A percentile compares a stretch with the other conserved stretches of the same genome.
Conservation (phyloP, 352 stramenopile genomes). For the Phytophthora multivora region DNA sequence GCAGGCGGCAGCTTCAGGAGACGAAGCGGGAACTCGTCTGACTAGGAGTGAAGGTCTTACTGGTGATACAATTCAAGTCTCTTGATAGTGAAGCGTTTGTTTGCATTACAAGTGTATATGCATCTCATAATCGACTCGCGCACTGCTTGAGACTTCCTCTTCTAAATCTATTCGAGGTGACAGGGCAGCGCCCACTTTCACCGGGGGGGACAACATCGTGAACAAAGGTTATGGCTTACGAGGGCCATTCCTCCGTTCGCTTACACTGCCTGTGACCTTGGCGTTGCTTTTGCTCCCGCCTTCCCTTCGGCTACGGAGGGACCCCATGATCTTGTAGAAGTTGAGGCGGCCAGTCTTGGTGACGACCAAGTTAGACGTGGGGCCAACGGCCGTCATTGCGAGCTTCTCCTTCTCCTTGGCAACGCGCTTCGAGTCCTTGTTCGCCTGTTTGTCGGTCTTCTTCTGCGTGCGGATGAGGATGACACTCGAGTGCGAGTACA, state of each 20-base stretch:
- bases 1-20: constrained; percentile 35
- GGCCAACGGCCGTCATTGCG: constrained; percentile 8
- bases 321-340: constrained; percentile 30
- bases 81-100: constrained; percentile 6
- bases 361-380: constrained; percentile 24
- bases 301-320: constrained; percentile 32
- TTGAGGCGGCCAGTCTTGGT: constrained; percentile 27
- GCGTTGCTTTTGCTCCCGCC: constrained; percentile 15
- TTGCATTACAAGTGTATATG: constrained; percentile 20
- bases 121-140: constrained; percentile 27
- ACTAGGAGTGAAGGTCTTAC: constrained; percentile 19
- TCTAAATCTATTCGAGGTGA: constrained; percentile 18
- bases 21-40: constrained; percentile 54
- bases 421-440: constrained; percentile 10
- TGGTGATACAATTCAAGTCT: background rate
- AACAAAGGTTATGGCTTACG: background rate
- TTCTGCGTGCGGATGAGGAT: constrained; percentile 46
- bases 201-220: background rate
- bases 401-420: constrained; percentile 30
- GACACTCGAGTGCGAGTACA: constrained; percentile 49
- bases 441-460: constrained; percentile 36
- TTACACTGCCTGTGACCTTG: constrained; percentile 14
- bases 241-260: constrained; percentile 10
- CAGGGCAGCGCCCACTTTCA: constrained; percentile 6
- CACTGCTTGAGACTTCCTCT: constrained; percentile 10